Base-by-base conservation (phyloP, 108 stramenopile species). In the Cyclotella choctawhatcheeana region DNA sequence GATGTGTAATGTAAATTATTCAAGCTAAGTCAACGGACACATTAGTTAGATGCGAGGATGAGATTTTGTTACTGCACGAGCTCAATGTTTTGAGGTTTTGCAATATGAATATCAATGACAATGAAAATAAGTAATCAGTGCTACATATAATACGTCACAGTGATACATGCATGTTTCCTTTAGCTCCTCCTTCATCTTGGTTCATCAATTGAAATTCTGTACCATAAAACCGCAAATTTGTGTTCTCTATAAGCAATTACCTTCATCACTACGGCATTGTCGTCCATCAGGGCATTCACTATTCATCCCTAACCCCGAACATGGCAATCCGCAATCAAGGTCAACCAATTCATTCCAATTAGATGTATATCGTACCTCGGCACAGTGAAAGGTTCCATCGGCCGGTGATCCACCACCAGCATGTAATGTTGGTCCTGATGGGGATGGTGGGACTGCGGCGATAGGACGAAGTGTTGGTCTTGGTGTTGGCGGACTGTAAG, bases 331-430 rank as follows among this genome's bases (percentile, higher is more conserved):
- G 25, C 79, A 81, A 51, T 81, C 68, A 29, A 81, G 74, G n/a
- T 81, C 68, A 13, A 81, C 50, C 53, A 74, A 32, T 52, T 68
- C 59, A 63, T 81, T 81, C 79, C 79, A 81, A 52, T 69, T 81
- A 40, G 33, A 60, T 17, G 79, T 81, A 45, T 65, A 74, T 35
- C 35, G 34, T 12, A 58, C 55, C 18, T 47, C 44, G 14, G 79
- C 79, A 27, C 79, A 81, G 51, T 63, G 73, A 30, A 63, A 81
- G 1, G 65, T 22, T 14, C 27, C 52, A 6, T 67, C 60, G 33
- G 17, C 21, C 35, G 68, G 37, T 32, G 62, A 44, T 3, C 30
- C 67, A 16, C 32, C 60, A 20, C 51, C 5, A 21, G 35, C 4
- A 17, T 18, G 33, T 40, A 24, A 1, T 17, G 62, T 44, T 6